Percentiles rank a stretch among this genome's conserved stretches.
Evolutionary conservation across 768 basidiomycete species (phyloP).

Genomic region (Sporobolomyces phaffii): DNA sequence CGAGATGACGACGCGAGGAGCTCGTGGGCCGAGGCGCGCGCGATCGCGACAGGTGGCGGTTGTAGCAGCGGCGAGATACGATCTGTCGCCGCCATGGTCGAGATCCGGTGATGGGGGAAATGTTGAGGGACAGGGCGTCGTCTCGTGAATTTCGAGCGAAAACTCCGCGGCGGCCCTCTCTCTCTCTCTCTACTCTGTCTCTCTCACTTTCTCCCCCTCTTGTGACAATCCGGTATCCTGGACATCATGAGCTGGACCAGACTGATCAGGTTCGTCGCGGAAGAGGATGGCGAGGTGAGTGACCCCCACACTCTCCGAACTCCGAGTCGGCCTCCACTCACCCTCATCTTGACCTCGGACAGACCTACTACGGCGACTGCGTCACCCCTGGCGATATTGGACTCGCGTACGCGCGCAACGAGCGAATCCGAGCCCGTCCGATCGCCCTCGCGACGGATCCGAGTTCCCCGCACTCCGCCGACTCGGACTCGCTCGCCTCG

Average conservation of each 20-base stretch:
- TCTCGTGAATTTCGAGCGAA: too few relatives aligned
- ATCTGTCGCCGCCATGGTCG: not conserved
- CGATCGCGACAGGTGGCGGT: not conserved
- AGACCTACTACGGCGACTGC: conserved; percentile 30
- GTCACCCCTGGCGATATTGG: conserved; percentile 23
- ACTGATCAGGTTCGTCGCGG: conserved; percentile 32
- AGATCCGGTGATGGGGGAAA: not conserved
- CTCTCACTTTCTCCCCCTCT: not conserved
- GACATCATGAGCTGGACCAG: conserved; percentile 1
- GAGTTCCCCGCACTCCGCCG: not conserved
- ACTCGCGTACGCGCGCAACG: not conserved
- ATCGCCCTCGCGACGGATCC: not conserved
- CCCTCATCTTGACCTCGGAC: not conserved
- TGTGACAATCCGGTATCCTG: too few relatives aligned
- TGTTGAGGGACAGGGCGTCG: too few relatives aligned
- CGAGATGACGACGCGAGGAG: not conserved
- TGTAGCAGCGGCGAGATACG: not conserved
- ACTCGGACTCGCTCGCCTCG: not conserved
- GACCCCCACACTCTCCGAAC: not conserved
- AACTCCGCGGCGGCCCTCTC: not conserved
- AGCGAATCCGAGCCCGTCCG: conserved; percentile 14
- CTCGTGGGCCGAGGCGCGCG: not conserved
- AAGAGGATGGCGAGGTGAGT: conserved; percentile 30
- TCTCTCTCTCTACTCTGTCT: not conserved
- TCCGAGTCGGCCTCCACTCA: not conserved